Evolutionary conservation across 345 rosid species (phyloP).

Genomic region (Firmiana major): DNA sequence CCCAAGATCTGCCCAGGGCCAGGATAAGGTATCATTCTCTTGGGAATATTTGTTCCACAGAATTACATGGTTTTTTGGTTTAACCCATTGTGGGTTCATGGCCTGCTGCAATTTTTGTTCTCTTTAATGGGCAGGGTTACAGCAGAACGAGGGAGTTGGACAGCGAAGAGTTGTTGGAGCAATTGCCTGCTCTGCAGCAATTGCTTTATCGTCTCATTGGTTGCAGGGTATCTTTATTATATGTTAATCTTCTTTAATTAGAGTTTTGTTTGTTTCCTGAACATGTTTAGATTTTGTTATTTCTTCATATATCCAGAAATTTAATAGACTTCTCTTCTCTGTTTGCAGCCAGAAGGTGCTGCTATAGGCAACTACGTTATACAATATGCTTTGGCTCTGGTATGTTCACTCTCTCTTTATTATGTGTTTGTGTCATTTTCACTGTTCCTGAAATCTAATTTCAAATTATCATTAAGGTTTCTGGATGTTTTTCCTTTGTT

Average conservation of each 20-base stretch:
- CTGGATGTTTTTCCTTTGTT: background rate
- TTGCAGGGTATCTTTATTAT: conserved; percentile 60
- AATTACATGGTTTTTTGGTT: background rate
- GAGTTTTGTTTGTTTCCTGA: background rate
- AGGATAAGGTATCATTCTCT: conserved; percentile 63
- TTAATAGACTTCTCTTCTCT: conserved; percentile 6
- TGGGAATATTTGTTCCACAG: background rate
- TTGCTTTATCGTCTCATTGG: conserved; percentile 88
- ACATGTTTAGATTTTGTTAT: background rate
- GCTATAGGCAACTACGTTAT: conserved; percentile 79
- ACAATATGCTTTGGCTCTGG: conserved; percentile 97
- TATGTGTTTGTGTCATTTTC: background rate
- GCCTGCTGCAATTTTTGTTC: conserved; percentile 9
- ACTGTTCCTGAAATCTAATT: conserved; percentile 6
- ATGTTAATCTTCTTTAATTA: conserved; percentile 9
- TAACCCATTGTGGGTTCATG: background rate
- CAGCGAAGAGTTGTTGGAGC: conserved; percentile 79
- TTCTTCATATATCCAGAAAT: conserved; percentile 6
- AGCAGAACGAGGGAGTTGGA: conserved; percentile 87
- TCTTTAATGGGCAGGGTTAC: conserved; percentile 59
- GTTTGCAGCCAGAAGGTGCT: conserved; percentile 95
- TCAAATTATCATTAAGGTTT: background rate
- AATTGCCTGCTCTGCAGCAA: conserved; percentile 89
- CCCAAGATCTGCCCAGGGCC: conserved; percentile 73
- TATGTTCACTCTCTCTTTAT: conserved; percentile 21